These are phyloP conservation scores for Cercis canadensis DNA, from an alignment of 306 rosid species.

Conservation along the genomic window DNA sequence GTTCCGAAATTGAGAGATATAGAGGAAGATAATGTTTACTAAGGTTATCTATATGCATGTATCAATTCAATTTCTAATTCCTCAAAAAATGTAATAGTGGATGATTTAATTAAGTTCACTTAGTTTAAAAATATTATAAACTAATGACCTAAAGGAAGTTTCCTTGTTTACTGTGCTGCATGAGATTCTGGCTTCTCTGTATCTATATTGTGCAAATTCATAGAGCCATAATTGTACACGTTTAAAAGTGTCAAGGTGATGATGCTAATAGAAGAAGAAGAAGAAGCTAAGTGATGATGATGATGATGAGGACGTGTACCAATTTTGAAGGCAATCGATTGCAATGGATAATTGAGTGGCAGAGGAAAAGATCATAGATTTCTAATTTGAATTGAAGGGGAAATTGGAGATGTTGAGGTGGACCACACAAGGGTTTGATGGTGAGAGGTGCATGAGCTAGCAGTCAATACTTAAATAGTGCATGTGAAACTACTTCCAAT, in stretches of 20 bases:
- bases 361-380: slow-evolving; percentile 40
- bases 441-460: slow-evolving; percentile 42
- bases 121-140: slow-evolving; percentile 17
- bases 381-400: slow-evolving; percentile 50
- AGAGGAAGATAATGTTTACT: too few species aligned
- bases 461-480: slow-evolving; percentile 22
- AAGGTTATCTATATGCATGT: background rate
- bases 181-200: slow-evolving; percentile 33
- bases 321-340: slow-evolving; percentile 57
- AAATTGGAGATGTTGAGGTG: slow-evolving; percentile 56
- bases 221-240: slow-evolving; percentile 56
- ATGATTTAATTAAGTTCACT: slow-evolving; percentile 7
- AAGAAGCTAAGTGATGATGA: slow-evolving; percentile 45
- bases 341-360: slow-evolving; percentile 62
- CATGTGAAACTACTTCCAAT: slow-evolving; percentile 32
- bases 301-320: slow-evolving; percentile 56
- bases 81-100: slow-evolving; percentile 8
- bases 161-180: slow-evolving; percentile 32
- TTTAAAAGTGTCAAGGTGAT: slow-evolving; percentile 47
- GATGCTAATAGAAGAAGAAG: slow-evolving; percentile 36
- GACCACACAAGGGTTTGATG: slow-evolving; percentile 53
- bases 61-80: background rate
- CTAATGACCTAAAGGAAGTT: slow-evolving; percentile 31
- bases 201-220: slow-evolving; percentile 34
- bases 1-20: too few species aligned